phyloP scores from a whole-genome alignment of 2,329 filamentous ascomycete species.

The Neopestalotiopsis sp. region DNA sequence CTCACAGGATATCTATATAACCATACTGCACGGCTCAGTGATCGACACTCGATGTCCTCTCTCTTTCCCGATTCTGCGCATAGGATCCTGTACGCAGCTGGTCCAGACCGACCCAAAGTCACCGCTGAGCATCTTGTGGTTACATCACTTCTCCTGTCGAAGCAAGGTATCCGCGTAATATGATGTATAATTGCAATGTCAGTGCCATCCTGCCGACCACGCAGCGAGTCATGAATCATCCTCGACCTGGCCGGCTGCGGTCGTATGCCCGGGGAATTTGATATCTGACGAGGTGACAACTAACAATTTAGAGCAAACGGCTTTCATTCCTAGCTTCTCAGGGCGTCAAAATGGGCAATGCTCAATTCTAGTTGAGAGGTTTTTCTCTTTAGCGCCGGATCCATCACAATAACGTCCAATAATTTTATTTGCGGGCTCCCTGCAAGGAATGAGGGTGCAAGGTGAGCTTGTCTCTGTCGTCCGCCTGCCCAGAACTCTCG shows the following conservation, averaged over 20 bases:
- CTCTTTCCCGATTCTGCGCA: neutral
- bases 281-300: neutral
- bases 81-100: neutral
- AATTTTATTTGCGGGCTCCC: neutral
- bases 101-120: slow-evolving; percentile 1
- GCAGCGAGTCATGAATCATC: neutral
- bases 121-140: neutral
- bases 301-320: neutral
- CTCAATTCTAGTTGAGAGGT: neutral
- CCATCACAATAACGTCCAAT: neutral
- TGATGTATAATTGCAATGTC: neutral
- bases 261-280: neutral
- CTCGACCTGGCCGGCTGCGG: neutral
- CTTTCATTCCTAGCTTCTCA: neutral
- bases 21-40: neutral
- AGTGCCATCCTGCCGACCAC: neutral
- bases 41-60: neutral
- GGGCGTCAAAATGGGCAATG: neutral
- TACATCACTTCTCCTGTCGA: neutral
- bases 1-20: neutral
- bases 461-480: neutral
- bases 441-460: neutral
- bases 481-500: neutral
- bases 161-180: neutral
- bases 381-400: slow-evolving; percentile 1